Evolutionary conservation across 176 grass and related monocot genomes (phyloP).

Genomic region (Ensete glaucum): DNA sequence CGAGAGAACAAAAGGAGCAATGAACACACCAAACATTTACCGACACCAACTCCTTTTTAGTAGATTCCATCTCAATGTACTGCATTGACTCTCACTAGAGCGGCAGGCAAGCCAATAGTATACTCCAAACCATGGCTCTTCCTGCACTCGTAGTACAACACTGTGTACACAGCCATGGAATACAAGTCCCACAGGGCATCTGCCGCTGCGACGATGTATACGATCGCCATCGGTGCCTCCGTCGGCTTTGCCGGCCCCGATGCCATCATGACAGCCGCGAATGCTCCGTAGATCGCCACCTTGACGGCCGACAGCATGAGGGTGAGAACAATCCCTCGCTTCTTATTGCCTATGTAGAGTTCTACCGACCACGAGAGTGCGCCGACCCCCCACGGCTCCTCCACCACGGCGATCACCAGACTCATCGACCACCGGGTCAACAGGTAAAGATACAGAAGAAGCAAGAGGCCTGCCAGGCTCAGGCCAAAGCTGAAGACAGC

Average conservation of each 20-base stretch:
- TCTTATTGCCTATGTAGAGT: conserved; percentile 29
- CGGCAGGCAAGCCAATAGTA: conserved; percentile 1
- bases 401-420: conserved; percentile 28
- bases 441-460: conserved; percentile 30
- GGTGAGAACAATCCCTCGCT: conserved; percentile 21
- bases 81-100: not conserved
- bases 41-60: too few relatives aligned
- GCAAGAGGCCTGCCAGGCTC: not conserved
- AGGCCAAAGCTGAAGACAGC: conserved; percentile 9
- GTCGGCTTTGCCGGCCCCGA: not conserved
- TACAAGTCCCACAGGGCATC: conserved; percentile 25
- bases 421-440: conserved; percentile 35
- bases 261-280: conserved; percentile 1
- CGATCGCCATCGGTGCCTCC: conserved; percentile 19
- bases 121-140: conserved; percentile 40
- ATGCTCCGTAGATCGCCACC: conserved; percentile 17
- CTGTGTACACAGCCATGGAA: conserved; percentile 19
- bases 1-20: too few relatives aligned
- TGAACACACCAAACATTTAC: too few relatives aligned
- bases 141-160: conserved; percentile 44
- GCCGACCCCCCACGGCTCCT: conserved; percentile 39
- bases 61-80: not conserved
- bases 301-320: conserved; percentile 18
- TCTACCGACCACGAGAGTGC: conserved; percentile 43
- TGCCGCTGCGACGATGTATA: conserved; percentile 9